These are phyloP conservation scores for Adansonia rubrostipa DNA, from an alignment of 441 rosid species.

Conservation along the genomic window DNA sequence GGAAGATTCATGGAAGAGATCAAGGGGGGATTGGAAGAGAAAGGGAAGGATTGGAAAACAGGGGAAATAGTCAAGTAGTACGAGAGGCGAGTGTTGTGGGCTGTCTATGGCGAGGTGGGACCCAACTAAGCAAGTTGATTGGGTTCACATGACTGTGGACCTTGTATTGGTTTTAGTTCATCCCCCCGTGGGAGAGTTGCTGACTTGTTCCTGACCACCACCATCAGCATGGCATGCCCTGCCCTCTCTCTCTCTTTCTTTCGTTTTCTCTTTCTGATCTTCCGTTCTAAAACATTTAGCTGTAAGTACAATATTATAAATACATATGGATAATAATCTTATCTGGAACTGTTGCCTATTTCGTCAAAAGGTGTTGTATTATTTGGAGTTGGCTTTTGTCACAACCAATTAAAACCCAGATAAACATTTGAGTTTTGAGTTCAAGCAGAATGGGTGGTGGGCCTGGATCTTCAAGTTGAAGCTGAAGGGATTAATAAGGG, in stretches of 20 bases:
- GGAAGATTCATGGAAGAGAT: slow-evolving; percentile 44
- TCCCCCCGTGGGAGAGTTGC: slow-evolving; percentile 62
- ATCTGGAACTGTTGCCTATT: slow-evolving; percentile 18
- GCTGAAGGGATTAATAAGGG: neutral
- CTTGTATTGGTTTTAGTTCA: slow-evolving; percentile 53
- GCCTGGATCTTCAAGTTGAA: slow-evolving; percentile 14
- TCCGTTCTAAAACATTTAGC: too few relatives aligned
- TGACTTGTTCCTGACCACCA: slow-evolving; percentile 23
- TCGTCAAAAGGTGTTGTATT: slow-evolving; percentile 27
- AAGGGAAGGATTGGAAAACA: neutral
- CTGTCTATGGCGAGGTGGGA: slow-evolving; percentile 50
- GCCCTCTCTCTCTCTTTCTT: neutral
- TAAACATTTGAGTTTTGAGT: slow-evolving; percentile 18
- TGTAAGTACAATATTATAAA: neutral
- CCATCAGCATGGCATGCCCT: slow-evolving; percentile 10
- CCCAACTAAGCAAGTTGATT: slow-evolving; percentile 53
- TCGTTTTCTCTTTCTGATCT: too few relatives aligned
- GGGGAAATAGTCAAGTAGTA: neutral
- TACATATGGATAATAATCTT: slow-evolving; percentile 9
- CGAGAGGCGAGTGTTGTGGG: slow-evolving; percentile 47
- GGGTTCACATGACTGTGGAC: slow-evolving; percentile 81
- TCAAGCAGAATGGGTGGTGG: slow-evolving; percentile 57
- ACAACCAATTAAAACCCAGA: slow-evolving; percentile 27
- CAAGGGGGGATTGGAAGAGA: too few relatives aligned
- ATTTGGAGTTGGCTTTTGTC: slow-evolving; percentile 31